Evolutionary conservation across 2,329 filamentous ascomycete genomes (phyloP).

Genomic region (Cladophialophora psammophila): DNA sequence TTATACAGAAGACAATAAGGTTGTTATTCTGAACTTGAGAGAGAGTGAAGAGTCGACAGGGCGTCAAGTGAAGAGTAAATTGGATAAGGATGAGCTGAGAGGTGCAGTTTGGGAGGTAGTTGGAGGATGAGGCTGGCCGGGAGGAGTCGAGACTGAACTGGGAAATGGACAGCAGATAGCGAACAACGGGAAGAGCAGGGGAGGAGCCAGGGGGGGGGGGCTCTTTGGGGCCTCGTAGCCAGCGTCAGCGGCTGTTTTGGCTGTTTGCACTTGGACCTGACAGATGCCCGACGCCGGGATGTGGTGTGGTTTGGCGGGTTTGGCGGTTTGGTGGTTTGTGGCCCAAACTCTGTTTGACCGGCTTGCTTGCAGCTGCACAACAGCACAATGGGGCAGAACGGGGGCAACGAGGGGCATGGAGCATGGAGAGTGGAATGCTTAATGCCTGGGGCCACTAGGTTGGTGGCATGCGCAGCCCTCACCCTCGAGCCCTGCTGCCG

Average conservation of each 20-base stretch:
- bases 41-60: background rate
- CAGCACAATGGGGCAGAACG: background rate
- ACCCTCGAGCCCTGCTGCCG: too few species aligned
- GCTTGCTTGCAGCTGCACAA: constrained; percentile 15
- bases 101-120: too few species aligned
- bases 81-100: constrained; percentile 25
- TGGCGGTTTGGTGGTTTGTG: constrained; percentile 6
- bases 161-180: constrained; percentile 7
- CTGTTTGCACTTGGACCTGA: constrained; percentile 12
- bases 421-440: too few species aligned
- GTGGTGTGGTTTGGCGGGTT: background rate
- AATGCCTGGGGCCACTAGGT: too few species aligned
- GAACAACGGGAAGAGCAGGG: constrained; percentile 1
- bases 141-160: constrained; percentile 7
- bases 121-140: constrained; percentile 1
- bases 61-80: background rate
- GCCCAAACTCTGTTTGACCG: background rate
- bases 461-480: too few species aligned
- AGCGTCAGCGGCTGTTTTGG: constrained; percentile 30
- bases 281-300: constrained; percentile 14
- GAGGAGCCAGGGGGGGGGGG: too few species aligned
- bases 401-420: constrained; percentile 3
- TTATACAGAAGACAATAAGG: background rate
- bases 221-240: constrained; percentile 8
- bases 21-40: background rate